Conservation (phyloP, 1,284 basidiomycete species). For the Malassezia sympodialis region DNA sequence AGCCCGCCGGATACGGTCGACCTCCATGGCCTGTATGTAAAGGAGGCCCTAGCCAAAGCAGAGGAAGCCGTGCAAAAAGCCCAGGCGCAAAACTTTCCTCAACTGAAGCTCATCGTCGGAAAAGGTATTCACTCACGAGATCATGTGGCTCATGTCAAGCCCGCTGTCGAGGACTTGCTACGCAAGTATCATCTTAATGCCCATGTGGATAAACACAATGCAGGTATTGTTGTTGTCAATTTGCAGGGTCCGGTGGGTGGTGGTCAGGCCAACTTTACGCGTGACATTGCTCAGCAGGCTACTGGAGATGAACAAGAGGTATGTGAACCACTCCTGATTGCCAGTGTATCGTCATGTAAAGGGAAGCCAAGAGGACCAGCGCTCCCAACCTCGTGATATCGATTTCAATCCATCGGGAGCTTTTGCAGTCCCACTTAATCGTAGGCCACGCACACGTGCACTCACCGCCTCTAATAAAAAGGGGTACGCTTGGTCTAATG, state of each 20-base stretch:
- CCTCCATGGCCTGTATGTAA: slow-evolving; percentile 82
- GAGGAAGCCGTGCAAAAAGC: slow-evolving; percentile 60
- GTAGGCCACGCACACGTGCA: slow-evolving; percentile 9
- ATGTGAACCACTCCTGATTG: background rate
- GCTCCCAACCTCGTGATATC: background rate
- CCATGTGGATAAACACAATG: slow-evolving; percentile 68
- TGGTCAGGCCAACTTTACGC: slow-evolving; percentile 30
- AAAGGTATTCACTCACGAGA: slow-evolving; percentile 70
- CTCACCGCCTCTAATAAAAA: slow-evolving; percentile 8
- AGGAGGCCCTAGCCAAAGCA: slow-evolving; percentile 56
- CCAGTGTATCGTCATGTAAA: slow-evolving; percentile 16
- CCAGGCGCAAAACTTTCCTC: slow-evolving; percentile 58
- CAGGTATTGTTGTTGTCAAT: slow-evolving; percentile 74
- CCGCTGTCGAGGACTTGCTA: slow-evolving; percentile 81
- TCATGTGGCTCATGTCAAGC: slow-evolving; percentile 77
- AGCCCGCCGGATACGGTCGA: slow-evolving; percentile 49
- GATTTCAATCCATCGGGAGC: background rate
- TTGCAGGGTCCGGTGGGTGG: slow-evolving; percentile 54
- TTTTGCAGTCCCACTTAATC: background rate
- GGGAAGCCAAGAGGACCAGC: background rate
- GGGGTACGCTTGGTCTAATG: slow-evolving; percentile 1
- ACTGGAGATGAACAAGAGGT: slow-evolving; percentile 22
- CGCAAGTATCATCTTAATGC: slow-evolving; percentile 50
- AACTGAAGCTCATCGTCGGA: slow-evolving; percentile 78
- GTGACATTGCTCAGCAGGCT: slow-evolving; percentile 34